phyloP scores from a whole-genome alignment of 1,139 yeast species.

The Saccharomycopsis crataegensis region DNA sequence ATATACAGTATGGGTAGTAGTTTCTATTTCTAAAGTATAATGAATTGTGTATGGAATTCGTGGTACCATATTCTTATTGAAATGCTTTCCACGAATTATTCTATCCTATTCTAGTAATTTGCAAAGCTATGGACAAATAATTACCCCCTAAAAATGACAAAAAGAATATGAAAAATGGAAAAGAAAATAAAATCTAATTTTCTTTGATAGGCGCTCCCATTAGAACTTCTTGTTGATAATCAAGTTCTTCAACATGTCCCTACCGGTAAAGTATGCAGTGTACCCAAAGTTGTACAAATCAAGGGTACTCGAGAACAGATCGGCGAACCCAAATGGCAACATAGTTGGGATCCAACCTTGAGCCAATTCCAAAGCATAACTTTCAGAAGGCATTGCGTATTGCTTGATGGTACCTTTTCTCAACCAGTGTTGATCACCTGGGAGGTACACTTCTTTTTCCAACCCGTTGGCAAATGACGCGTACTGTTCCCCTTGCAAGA shows the following conservation, averaged over 20 bases:
- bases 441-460: constrained; percentile 56
- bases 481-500: constrained; percentile 66
- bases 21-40: no score
- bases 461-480: constrained; percentile 64
- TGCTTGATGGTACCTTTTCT: constrained; percentile 70
- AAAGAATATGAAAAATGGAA: neutral
- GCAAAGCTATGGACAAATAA: neutral
- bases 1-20: no score
- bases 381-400: constrained; percentile 73
- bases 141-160: neutral
- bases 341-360: constrained; percentile 99
- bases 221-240: constrained; percentile 25
- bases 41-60: no score
- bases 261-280: constrained; percentile 69
- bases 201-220: neutral
- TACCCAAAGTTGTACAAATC: constrained; percentile 62
- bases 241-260: constrained; percentile 67
- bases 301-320: constrained; percentile 69
- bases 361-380: constrained; percentile 89
- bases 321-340: constrained; percentile 93
- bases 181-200: neutral
- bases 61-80: no score
- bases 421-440: constrained; percentile 82
- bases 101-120: no score
- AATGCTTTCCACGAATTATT: no score